A percentile compares a stretch with the other conserved stretches of the same genome.
phyloP scores from a whole-genome alignment of 768 basidiomycete species.

The Holtermanniella nyarrowii region DNA sequence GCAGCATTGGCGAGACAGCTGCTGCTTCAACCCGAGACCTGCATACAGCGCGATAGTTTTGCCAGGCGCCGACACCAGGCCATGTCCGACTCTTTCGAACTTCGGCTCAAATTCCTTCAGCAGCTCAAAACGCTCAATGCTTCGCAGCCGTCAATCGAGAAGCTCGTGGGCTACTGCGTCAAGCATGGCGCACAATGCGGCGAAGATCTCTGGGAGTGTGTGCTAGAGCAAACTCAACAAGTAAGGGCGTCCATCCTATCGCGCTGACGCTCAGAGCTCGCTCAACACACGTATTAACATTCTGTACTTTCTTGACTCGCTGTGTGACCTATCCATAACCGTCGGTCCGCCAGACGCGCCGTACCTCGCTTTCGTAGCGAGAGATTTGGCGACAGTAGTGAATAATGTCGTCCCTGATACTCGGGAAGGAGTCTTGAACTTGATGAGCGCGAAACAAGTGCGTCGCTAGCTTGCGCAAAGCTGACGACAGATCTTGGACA shows the following conservation, averaged over 20 bases:
- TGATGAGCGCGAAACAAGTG: conserved; percentile 78
- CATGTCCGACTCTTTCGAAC: conserved; percentile 41
- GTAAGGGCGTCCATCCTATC: conserved; percentile 41
- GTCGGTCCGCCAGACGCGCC: conserved; percentile 43
- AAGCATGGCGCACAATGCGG: conserved; percentile 76
- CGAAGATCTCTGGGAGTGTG: conserved; percentile 88
- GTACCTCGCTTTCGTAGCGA: conserved; percentile 65
- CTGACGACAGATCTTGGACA: conserved; percentile 68
- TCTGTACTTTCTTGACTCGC: conserved; percentile 76
- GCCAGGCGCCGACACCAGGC: too few relatives aligned
- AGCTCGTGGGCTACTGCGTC: conserved; percentile 71
- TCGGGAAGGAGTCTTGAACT: conserved; percentile 76
- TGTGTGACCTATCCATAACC: conserved; percentile 41
- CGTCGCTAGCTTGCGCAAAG: conserved; percentile 10
- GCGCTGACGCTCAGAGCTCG: conserved; percentile 50
- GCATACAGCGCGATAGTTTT: too few relatives aligned
- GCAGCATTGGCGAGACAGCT: too few relatives aligned
- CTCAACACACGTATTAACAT: conserved; percentile 89
- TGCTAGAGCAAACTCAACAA: conserved; percentile 83
- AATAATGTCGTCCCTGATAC: conserved; percentile 78
- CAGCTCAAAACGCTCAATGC: conserved; percentile 58
- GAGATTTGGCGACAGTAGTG: conserved; percentile 69
- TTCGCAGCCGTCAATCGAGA: conserved; percentile 80
- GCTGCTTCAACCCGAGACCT: too few relatives aligned
- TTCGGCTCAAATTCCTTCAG: conserved; percentile 59